Conservation (phyloP, 2,329 filamentous ascomycete genomes). For the Coniochaeta ligniaria region DNA sequence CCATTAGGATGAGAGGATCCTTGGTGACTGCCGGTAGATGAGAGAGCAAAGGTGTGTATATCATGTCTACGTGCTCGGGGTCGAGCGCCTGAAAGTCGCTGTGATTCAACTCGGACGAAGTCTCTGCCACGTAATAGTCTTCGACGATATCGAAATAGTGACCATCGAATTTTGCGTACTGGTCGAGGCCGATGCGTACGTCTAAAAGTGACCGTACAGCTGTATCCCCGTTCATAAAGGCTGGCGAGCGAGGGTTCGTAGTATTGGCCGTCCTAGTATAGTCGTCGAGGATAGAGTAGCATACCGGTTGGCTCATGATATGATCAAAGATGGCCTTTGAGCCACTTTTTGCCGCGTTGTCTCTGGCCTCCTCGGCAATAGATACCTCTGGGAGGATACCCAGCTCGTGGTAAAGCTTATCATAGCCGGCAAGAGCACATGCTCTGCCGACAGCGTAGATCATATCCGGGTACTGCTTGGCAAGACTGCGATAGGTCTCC, state of each 20-base stretch:
- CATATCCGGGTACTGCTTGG: slow-evolving; percentile 18
- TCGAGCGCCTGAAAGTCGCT: slow-evolving; percentile 1
- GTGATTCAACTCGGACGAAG: neutral
- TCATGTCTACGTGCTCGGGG: slow-evolving; percentile 4
- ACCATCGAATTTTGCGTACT: neutral
- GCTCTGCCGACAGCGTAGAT: slow-evolving; percentile 27
- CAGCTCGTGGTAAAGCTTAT: slow-evolving; percentile 18
- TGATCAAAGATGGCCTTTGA: slow-evolving; percentile 16
- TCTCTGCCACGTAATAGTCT: slow-evolving; percentile 11
- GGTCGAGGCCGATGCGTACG: neutral
- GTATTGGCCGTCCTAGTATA: slow-evolving; percentile 18
- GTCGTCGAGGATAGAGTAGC: slow-evolving; percentile 27
- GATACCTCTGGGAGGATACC: slow-evolving; percentile 7
- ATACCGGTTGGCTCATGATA: slow-evolving; percentile 20
- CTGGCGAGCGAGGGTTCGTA: slow-evolving; percentile 2
- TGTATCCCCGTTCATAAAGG: slow-evolving; percentile 26
- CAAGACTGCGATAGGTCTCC: slow-evolving; percentile 24
- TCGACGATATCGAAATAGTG: slow-evolving; percentile 13
- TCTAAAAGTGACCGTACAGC: slow-evolving; percentile 13
- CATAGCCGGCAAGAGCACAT: slow-evolving; percentile 29
- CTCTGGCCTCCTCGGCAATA: slow-evolving; percentile 7
- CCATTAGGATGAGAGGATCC: slow-evolving; percentile 25
- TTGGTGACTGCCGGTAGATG: slow-evolving; percentile 27
- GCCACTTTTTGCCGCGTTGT: neutral
- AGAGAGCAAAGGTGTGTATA: slow-evolving; percentile 22